These are phyloP conservation scores for Nicotiana benthamiana DNA, from an alignment of 257 asterid species.

Conservation along the genomic window DNA sequence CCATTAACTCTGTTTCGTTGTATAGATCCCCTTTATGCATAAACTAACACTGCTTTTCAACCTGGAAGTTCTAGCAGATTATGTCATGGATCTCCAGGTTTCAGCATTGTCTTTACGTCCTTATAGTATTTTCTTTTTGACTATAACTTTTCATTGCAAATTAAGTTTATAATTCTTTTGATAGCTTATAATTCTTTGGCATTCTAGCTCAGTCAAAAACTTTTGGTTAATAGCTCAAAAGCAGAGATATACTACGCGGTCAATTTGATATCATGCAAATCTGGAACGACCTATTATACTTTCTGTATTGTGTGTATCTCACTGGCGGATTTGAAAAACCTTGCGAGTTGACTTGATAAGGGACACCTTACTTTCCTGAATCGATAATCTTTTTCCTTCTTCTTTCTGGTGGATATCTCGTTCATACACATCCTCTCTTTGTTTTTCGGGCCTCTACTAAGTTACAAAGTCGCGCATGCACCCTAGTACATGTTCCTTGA, in stretches of 20 bases:
- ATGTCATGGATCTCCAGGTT: neutral
- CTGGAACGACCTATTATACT: neutral
- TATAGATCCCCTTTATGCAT: neutral
- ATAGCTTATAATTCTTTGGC: neutral
- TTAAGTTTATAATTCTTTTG: neutral
- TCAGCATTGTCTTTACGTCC: neutral
- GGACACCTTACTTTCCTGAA: too few species aligned
- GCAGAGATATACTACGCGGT: neutral
- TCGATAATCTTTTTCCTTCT: too few species aligned
- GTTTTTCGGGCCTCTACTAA: too few species aligned
- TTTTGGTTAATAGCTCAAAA: neutral
- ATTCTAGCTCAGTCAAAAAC: neutral
- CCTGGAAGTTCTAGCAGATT: neutral
- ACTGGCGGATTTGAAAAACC: too few species aligned
- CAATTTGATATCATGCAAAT: neutral
- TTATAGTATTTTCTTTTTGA: neutral
- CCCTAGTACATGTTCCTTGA: too few species aligned
- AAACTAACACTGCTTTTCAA: neutral
- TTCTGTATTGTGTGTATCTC: neutral
- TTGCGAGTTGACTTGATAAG: too few species aligned
- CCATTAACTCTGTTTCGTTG: neutral
- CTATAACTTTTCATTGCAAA: neutral
- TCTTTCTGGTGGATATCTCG: too few species aligned
- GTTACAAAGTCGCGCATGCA: too few species aligned
- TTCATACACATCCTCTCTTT: too few species aligned